A percentile compares a stretch with the other conserved stretches of the same genome.
Evolutionary conservation across 2,329 filamentous ascomycete species (phyloP).

Genomic region (Dothiorella sarmentorum): DNA sequence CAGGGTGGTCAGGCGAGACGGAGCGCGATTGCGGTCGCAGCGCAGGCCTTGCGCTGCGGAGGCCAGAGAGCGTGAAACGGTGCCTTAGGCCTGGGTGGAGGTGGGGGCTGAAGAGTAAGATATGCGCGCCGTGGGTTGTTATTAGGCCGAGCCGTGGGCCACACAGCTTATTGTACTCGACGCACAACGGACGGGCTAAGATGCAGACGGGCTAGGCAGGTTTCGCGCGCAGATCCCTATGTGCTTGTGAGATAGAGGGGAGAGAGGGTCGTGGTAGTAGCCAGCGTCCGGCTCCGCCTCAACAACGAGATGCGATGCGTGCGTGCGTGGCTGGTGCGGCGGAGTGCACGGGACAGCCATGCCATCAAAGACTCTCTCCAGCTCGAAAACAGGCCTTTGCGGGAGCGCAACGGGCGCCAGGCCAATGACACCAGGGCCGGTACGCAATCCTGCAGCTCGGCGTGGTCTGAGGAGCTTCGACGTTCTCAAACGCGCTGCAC

Average conservation of each 20-base stretch:
- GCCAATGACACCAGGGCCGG: not conserved
- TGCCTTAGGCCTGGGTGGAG: not conserved
- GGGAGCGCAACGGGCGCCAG: not conserved
- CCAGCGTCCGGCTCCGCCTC: slow-evolving; percentile 1
- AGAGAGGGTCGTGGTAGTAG: not conserved
- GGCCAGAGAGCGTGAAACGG: slow-evolving; percentile 6
- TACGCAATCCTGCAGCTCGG: not conserved
- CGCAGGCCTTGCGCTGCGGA: slow-evolving; percentile 10
- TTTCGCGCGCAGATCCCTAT: not conserved
- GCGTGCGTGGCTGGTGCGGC: slow-evolving; percentile 2
- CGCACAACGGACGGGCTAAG: not conserved
- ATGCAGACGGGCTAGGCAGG: not conserved
- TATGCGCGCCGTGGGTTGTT: slow-evolving; percentile 5
- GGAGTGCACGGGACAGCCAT: not conserved
- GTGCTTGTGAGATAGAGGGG: not conserved
- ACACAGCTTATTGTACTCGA: not conserved
- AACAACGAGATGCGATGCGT: no score
- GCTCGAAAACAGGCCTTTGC: no score
- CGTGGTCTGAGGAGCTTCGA: not conserved
- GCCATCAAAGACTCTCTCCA: no score
- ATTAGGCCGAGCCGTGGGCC: slow-evolving; percentile 13
- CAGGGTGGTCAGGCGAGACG: not conserved
- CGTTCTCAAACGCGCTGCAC: slow-evolving; percentile 1
- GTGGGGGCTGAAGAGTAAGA: slow-evolving; percentile 13
- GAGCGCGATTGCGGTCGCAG: not conserved